Evolutionary conservation across 495 filamentous ascomycete species (phyloP).

Genomic region (Penicillium canariense): DNA sequence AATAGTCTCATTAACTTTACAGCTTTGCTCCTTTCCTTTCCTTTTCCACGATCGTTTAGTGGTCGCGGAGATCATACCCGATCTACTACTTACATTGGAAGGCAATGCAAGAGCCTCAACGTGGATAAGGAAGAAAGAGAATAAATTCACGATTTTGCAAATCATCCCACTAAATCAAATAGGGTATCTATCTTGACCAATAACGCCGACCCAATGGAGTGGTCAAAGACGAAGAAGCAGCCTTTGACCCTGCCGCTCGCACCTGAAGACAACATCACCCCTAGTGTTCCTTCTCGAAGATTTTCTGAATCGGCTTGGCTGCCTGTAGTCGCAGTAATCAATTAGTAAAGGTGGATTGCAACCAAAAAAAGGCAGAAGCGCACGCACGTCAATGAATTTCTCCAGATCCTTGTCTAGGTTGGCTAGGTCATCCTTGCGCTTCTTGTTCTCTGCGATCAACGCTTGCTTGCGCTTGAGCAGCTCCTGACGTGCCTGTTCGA

Average conservation of each 20-base stretch:
- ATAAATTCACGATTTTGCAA: not conserved
- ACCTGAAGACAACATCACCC: not conserved
- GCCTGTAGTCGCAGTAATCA: conserved; percentile 48
- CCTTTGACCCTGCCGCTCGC: conserved; percentile 5
- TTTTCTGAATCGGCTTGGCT: conserved; percentile 79
- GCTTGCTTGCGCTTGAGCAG: conserved; percentile 87
- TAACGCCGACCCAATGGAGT: conserved; percentile 31
- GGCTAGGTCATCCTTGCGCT: conserved; percentile 86
- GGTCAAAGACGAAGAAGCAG: conserved; percentile 9
- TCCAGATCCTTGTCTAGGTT: conserved; percentile 86
- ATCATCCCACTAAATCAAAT: conserved; percentile 10
- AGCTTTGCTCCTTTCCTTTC: too few relatives aligned
- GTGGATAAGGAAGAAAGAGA: not conserved
- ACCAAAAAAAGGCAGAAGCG: not conserved
- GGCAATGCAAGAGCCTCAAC: not conserved
- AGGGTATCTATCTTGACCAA: conserved; percentile 43
- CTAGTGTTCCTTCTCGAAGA: conserved; percentile 72
- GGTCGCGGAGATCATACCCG: not conserved
- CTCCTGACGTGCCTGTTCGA: conserved; percentile 84
- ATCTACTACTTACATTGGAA: not conserved
- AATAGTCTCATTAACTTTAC: too few relatives aligned
- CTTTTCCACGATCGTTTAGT: not conserved
- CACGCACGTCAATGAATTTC: conserved; percentile 73
- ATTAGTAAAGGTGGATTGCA: conserved; percentile 5
- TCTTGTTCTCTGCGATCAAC: conserved; percentile 92